These are phyloP conservation scores for Ceratobasidium sp. DNA, from an alignment of 1,284 basidiomycete species.

Conservation along the genomic window DNA sequence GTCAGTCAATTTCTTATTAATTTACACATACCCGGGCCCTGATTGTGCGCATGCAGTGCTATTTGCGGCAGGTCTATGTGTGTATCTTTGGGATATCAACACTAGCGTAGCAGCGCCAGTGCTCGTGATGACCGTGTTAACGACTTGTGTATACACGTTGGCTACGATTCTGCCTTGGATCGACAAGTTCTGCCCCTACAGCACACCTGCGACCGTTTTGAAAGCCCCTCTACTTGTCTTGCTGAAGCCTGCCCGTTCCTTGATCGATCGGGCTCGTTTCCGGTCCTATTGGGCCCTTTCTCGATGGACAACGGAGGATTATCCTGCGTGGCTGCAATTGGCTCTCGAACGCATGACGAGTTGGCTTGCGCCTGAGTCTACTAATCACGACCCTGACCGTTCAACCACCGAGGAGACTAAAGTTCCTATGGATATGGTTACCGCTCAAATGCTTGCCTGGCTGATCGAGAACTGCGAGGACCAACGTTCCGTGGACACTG, in stretches of 20 bases:
- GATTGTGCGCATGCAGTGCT: no score
- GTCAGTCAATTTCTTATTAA: not conserved
- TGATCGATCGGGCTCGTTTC: no score
- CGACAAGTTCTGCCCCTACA: not conserved
- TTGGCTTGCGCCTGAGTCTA: not conserved
- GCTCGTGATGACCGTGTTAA: not conserved
- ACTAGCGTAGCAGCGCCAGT: not conserved
- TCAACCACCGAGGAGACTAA: not conserved
- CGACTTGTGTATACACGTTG: not conserved
- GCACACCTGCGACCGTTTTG: not conserved
- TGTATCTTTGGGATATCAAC: conserved; percentile 15
- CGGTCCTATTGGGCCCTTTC: no score
- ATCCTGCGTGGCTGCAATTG: no score
- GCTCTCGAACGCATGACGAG: not conserved
- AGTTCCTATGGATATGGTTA: not conserved
- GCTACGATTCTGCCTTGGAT: not conserved
- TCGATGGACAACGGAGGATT: no score
- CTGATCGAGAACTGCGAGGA: conserved; percentile 5
- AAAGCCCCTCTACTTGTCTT: not conserved
- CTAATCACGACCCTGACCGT: not conserved
- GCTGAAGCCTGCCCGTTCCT: no score
- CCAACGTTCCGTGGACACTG: not conserved
- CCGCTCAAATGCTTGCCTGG: not conserved
- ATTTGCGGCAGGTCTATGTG: not conserved
- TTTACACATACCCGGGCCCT: no score